phyloP scores from a whole-genome alignment of 2,329 filamentous ascomycete species.

The Phialocephala sp. region DNA sequence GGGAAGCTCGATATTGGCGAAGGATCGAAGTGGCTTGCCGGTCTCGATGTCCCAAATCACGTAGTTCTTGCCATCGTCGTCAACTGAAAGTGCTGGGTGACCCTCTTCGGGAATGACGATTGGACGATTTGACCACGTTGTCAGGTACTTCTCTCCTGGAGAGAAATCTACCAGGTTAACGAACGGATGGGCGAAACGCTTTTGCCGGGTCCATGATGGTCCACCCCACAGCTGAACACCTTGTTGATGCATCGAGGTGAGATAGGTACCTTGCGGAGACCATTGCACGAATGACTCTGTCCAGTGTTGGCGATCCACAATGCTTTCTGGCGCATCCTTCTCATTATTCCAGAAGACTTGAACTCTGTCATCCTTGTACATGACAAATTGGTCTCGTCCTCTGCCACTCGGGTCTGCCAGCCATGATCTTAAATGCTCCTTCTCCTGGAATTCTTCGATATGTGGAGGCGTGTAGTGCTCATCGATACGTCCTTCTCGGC shows the following conservation, averaged over 20 bases:
- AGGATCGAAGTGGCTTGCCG: conserved; percentile 87
- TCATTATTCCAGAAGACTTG: conserved; percentile 99
- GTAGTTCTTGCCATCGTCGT: conserved; percentile 99
- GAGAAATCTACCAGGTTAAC: conserved; percentile 98
- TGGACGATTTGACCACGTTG: conserved; percentile 94
- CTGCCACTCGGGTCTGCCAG: conserved; percentile 79
- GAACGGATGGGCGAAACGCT: conserved; percentile 91
- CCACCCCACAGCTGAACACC: conserved; percentile 98
- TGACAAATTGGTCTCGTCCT: conserved; percentile 92
- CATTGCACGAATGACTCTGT: conserved; percentile 98
- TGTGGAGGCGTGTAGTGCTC: conserved; percentile 86
- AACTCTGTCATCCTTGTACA: conserved; percentile 90
- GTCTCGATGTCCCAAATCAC: conserved; percentile 97
- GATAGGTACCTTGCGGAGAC: conserved; percentile 92
- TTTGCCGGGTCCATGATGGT: conserved; percentile 84
- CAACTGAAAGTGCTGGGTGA: conserved; percentile 80
- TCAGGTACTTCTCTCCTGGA: conserved; percentile 87
- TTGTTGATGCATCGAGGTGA: conserved; percentile 93
- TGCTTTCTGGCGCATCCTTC: conserved; percentile 83
- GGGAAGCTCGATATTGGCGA: conserved; percentile 85
- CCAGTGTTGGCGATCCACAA: conserved; percentile 95
- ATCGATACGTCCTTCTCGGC: conserved; percentile 89
- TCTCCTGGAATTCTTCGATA: conserved; percentile 85
- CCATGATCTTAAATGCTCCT: conserved; percentile 95
- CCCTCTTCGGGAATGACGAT: conserved; percentile 90